Evolutionary conservation across 2,329 filamentous ascomycete genomes (phyloP).

Genomic region (Claviceps sp.): DNA sequence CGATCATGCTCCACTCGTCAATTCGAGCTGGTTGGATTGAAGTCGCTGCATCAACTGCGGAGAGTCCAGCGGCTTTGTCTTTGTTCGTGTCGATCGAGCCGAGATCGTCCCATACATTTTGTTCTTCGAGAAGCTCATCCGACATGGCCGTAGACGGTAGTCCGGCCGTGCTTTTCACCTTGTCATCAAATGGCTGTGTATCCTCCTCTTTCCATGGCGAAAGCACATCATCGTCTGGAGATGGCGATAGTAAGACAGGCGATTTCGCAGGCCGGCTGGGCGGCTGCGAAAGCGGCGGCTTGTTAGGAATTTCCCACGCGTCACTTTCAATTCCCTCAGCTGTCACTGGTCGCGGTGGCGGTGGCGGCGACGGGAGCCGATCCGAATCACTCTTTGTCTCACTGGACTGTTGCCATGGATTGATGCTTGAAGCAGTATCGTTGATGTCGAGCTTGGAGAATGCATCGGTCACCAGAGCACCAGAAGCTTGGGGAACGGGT

Average conservation of each 20-base stretch:
- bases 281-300: constrained; percentile 16
- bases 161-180: constrained; percentile 14
- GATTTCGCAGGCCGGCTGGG: constrained; percentile 13
- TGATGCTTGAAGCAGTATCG: constrained; percentile 24
- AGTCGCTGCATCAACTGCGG: constrained; percentile 5
- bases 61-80: constrained; percentile 16
- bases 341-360: constrained; percentile 8
- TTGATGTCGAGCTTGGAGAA: constrained; percentile 29
- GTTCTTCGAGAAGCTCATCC: constrained; percentile 23
- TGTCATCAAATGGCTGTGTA: constrained; percentile 9
- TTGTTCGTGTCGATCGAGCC: constrained; percentile 29
- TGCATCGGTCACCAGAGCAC: constrained; percentile 17
- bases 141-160: constrained; percentile 15
- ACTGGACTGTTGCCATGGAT: constrained; percentile 20
- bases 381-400: constrained; percentile 11
- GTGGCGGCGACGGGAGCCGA: constrained; percentile 4
- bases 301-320: constrained; percentile 13
- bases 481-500: constrained; percentile 8
- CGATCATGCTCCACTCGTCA: constrained; percentile 40
- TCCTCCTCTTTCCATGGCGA: constrained; percentile 28
- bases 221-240: constrained; percentile 21
- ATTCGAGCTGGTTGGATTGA: constrained; percentile 10
- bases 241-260: constrained; percentile 22
- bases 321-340: constrained; percentile 16
- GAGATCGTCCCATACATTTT: constrained; percentile 38